Base-by-base conservation (phyloP, 2,329 filamentous ascomycete genomes). In the Cadophora luteo-olivacea region DNA sequence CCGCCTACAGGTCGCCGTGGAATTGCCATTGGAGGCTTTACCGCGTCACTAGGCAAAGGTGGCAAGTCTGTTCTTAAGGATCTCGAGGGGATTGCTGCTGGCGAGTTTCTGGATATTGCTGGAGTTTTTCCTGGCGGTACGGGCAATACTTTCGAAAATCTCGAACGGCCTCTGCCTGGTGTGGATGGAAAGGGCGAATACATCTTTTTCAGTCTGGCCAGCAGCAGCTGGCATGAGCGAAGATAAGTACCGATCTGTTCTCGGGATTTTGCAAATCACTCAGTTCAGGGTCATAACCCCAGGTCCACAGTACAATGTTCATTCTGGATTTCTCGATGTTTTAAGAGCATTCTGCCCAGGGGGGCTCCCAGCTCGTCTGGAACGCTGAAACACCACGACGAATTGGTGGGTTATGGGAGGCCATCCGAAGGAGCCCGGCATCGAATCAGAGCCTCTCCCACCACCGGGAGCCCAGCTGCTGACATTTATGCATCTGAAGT, bases 131-230 rank as follows among this genome's bases (percentile, higher is more conserved):
- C 61, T 41, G 74, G 70, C 45, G 67, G 66, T 48, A 61, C 49
- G 48, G 75, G 75, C 38, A 77, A 62, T 7, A 67, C 70, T 69
- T 77, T 78, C 1, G 75, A 76, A 63, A 74, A 74, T 52, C 72
- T 66, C 7, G 72, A 74, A 25, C 71, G 71, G 19, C 75, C 73
- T 75, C 72, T 66, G 38, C 68, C 68, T 49, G 72, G 72, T 19
- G 72, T 69, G 38, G 60, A 62, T 38, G 67, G 68, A 33, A 70
- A 68, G n/a, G 32, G 55, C 25, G 69, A 68, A 48, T 29, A 54
- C 65, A 69, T 38, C 11, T 36, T 70, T 25, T 66, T 62, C 8
- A 24, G 14, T 2, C 5, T 29, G 49, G 16, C 3, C 36, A 36
- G 33, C 33, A 29, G 33, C 22, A 36, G 32, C 36, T 49, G 32